phyloP scores from a whole-genome alignment of 2,329 filamentous ascomycete species.

The Colletotrichum eleusines region DNA sequence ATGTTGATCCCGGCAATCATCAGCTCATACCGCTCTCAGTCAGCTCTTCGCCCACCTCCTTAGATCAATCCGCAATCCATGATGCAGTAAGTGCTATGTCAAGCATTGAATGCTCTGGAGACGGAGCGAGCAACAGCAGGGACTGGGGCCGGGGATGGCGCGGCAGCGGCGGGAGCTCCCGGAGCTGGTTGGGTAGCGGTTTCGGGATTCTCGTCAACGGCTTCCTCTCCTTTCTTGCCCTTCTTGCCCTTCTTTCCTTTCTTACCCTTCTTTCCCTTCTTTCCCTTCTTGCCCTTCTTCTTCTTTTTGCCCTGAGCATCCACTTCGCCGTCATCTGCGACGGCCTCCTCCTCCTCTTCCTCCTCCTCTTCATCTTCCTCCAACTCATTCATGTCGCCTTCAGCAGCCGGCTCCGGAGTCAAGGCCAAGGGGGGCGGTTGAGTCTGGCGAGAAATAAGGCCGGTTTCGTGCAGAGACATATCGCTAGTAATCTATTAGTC shows the following conservation, averaged over 20 bases:
- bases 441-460: constrained; percentile 13
- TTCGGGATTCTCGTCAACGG: not conserved
- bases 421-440: constrained; percentile 11
- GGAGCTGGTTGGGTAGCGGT: not conserved
- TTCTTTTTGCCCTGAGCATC: constrained; percentile 35
- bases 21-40: too few species aligned
- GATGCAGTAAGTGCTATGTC: not conserved
- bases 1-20: constrained; percentile 34
- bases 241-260: constrained; percentile 32
- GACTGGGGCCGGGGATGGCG: not conserved
- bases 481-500: constrained; percentile 8
- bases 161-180: not conserved
- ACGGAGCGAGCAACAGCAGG: constrained; percentile 3
- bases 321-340: constrained; percentile 4
- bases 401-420: constrained; percentile 7
- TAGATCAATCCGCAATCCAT: not conserved
- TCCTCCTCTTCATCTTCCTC: constrained; percentile 28
- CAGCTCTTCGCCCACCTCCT: not conserved
- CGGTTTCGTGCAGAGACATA: constrained; percentile 16
- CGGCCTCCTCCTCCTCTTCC: constrained; percentile 20
- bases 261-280: constrained; percentile 39
- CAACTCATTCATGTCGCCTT: constrained; percentile 11
- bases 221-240: constrained; percentile 19
- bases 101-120: constrained; percentile 20
- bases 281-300: constrained; percentile 40